Base-by-base conservation (phyloP, 2,329 filamentous ascomycete species). In the Aspergillus uvarum region DNA sequence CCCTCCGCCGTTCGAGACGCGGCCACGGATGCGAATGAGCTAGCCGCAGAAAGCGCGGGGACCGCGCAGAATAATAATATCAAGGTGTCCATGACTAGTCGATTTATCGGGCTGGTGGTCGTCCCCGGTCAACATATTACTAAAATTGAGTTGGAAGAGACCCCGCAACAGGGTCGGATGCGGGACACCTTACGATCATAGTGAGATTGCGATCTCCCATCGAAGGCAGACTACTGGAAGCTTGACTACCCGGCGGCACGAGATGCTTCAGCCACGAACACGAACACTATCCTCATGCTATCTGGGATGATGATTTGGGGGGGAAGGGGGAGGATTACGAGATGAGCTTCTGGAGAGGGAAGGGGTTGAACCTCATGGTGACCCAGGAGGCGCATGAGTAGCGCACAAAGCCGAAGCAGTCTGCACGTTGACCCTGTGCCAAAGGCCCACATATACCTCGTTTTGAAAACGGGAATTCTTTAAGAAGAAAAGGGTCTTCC, bases 81-180 rank as follows among this genome's bases (percentile, higher is more conserved):
- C 58, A 85, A 83, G 63, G 77, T 91, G 56, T 85, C 92, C 67
- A 90, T 96, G 87, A 89, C 86, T 26, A 92, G 90, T 66, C 87
- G 95, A 56, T 96, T 92, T 72, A 85, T 99, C 22, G 95, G 95
- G 0, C 79, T 98, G 26, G 87, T 99, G 2, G 93, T 97, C 24
- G 86, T 99, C 4, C 95, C 95, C 0, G 93, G 94, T 0, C 81
- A 89, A 66, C 87, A 96, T 73, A 91, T 99, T 66, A 87, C 83
- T 60, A 94, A 89, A 79, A 92, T 99, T 69, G 93, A 97, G 75
- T 82, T 95, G 51, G 92, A 98, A 72, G 89, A 94, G 65, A 71
- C 68, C 55, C 65, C 68, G 56, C 65, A 67, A 52, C 67, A 63
- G 50, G 60, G 53, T 57, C 66, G 59, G n/a, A 58, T 65, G 55